Percentiles rank a stretch among this genome's conserved stretches.
Evolutionary conservation across 192 early-diverging fungal species (phyloP).

Genomic region (Coemansia sp.): DNA sequence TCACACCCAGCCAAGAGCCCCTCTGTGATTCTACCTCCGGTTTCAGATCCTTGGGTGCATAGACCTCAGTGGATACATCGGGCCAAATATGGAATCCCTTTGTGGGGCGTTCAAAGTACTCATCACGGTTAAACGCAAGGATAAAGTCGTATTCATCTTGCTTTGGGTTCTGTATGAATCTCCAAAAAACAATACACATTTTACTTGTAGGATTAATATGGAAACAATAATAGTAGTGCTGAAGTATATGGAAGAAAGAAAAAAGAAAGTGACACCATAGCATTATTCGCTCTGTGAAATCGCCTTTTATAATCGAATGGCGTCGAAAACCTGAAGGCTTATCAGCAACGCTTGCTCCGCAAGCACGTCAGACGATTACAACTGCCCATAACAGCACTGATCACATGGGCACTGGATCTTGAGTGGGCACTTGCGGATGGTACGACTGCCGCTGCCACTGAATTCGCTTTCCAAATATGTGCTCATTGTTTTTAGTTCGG

Average conservation of each 20-base stretch:
- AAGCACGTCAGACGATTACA: no score
- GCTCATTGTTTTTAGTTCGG: neutral
- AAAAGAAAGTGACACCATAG: neutral
- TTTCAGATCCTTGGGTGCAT: slow-evolving; percentile 42
- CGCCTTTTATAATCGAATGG: neutral
- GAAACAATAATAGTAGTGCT: neutral
- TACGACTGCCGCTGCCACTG: neutral
- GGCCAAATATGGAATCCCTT: slow-evolving; percentile 35
- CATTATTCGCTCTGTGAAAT: neutral
- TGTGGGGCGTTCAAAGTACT: slow-evolving; percentile 41
- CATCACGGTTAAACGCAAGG: slow-evolving; percentile 48
- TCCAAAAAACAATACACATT: slow-evolving; percentile 50
- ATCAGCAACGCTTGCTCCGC: no score
- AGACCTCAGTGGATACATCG: slow-evolving; percentile 6
- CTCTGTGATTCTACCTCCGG: slow-evolving; percentile 21
- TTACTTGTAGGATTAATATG: neutral
- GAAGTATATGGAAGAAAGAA: neutral
- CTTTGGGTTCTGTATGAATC: neutral
- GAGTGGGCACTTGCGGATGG: neutral
- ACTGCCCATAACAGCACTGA: neutral
- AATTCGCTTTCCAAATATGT: neutral
- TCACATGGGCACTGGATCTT: neutral
- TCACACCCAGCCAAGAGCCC: slow-evolving; percentile 42
- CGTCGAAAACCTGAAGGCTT: no score
- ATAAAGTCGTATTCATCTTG: slow-evolving; percentile 14